Percentiles rank a stretch among this genome's conserved stretches.
Conservation (phyloP, 805 yeast genomes). For the Candida ovalis region DNA sequence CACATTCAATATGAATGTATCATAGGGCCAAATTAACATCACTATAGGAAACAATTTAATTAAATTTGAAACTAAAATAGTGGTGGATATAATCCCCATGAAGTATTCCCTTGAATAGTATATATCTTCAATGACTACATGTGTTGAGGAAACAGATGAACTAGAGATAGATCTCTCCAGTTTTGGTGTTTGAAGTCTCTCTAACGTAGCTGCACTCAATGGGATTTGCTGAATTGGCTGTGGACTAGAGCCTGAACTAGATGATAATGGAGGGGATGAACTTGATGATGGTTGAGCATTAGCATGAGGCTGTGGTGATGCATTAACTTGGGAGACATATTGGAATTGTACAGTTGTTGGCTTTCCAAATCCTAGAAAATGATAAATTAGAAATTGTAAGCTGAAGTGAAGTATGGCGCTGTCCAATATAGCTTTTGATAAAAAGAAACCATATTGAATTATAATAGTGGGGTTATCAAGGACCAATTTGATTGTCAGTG, state of each 20-base stretch:
- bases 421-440: conserved; percentile 44
- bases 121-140: conserved; percentile 17
- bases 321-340: conserved; percentile 1
- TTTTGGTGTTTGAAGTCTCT: not conserved
- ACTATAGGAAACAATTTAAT: conserved; percentile 85
- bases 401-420: conserved; percentile 19
- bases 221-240: not conserved
- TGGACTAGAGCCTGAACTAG: conserved; percentile 3
- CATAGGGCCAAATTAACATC: conserved; percentile 97
- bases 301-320: conserved; percentile 3
- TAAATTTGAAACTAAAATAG: conserved; percentile 71
- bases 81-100: conserved; percentile 50
- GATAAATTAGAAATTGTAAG: conserved; percentile 33
- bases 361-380: conserved; percentile 30
- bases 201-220: not conserved
- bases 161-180: conserved; percentile 1
- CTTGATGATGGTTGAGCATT: conserved; percentile 1
- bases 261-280: not conserved
- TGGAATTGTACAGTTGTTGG: conserved; percentile 20
- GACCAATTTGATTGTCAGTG: conserved; percentile 25
- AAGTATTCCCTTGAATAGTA: conserved; percentile 33
- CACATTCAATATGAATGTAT: conserved; percentile 53
- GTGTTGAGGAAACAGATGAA: conserved; percentile 2
- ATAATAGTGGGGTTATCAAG: conserved; percentile 36
- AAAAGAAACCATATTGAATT: conserved; percentile 54